Percentiles rank a stretch among this genome's conserved stretches.
phyloP scores from a whole-genome alignment of 2,329 filamentous ascomycete genomes.

The Penicillium sp. region DNA sequence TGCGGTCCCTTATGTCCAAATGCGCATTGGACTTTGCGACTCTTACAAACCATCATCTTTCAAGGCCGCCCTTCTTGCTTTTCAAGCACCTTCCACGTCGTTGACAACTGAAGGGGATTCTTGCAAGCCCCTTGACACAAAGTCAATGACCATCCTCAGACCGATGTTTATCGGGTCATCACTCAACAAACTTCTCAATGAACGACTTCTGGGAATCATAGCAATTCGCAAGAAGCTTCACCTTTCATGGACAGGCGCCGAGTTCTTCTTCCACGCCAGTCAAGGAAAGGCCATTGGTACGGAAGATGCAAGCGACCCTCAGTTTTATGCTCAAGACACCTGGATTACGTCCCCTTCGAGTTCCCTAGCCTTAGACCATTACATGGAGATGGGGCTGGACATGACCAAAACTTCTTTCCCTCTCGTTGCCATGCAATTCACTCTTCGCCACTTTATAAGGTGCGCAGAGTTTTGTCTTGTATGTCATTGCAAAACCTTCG shows the following conservation, averaged over 20 bases:
- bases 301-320: conserved; percentile 7
- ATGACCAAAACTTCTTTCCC: conserved; percentile 52
- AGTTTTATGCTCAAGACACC: conserved; percentile 25
- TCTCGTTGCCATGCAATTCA: conserved; percentile 68
- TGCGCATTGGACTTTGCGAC: conserved; percentile 70
- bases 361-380: conserved; percentile 54
- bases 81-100: conserved; percentile 30
- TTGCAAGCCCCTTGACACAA: neutral
- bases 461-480: conserved; percentile 87
- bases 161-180: conserved; percentile 70
- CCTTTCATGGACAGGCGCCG: conserved; percentile 68
- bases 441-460: conserved; percentile 71
- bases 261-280: conserved; percentile 54
- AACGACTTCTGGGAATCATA: conserved; percentile 63
- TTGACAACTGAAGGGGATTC: neutral
- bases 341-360: conserved; percentile 33
- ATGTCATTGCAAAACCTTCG: conserved; percentile 69
- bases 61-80: conserved; percentile 54
- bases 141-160: conserved; percentile 29
- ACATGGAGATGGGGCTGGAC: conserved; percentile 30
- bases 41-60: conserved; percentile 70
- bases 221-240: conserved; percentile 55
- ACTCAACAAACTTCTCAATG: conserved; percentile 66
- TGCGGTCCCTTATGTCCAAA: conserved; percentile 47
- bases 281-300: conserved; percentile 36